Percentiles rank a stretch among this genome's conserved stretches.
phyloP scores from a whole-genome alignment of 2,329 filamentous ascomycete species.

The Dichotomopilus funicola region DNA sequence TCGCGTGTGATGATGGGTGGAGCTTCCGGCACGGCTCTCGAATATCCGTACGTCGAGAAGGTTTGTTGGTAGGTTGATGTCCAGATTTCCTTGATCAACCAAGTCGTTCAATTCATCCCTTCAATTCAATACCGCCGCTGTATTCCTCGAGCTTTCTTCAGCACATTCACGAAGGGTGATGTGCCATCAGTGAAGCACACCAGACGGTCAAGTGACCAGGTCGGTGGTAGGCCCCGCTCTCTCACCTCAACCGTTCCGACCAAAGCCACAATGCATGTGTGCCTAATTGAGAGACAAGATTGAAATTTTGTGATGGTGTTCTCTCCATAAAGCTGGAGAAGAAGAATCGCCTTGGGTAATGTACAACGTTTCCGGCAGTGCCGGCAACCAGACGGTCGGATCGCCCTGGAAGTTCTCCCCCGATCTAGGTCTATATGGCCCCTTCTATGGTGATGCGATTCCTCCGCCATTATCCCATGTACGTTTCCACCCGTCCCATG shows the following conservation, averaged over 20 bases:
- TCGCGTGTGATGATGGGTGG: constrained; percentile 5
- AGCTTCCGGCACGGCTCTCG: neutral
- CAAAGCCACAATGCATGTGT: neutral
- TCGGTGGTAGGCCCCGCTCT: no score
- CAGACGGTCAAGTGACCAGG: no score
- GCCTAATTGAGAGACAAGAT: constrained; percentile 16
- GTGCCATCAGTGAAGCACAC: no score
- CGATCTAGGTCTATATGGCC: constrained; percentile 27
- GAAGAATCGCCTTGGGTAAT: constrained; percentile 24
- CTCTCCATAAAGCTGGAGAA: constrained; percentile 12
- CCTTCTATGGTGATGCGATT: constrained; percentile 27
- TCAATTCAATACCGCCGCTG: no score
- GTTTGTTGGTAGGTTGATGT: no score
- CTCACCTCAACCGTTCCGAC: no score
- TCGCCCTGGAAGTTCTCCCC: constrained; percentile 22
- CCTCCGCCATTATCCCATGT: constrained; percentile 25
- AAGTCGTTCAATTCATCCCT: no score
- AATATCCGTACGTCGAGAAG: no score
- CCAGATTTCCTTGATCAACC: no score
- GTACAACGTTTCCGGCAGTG: constrained; percentile 24
- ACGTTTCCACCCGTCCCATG: constrained; percentile 19
- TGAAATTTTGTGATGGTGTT: constrained; percentile 24
- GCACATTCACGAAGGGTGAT: no score
- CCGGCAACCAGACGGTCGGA: constrained; percentile 23
- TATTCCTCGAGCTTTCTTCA: no score